Evolutionary conservation across 139 green algal species (phyloP).

Genomic region (Volvox africanus): DNA sequence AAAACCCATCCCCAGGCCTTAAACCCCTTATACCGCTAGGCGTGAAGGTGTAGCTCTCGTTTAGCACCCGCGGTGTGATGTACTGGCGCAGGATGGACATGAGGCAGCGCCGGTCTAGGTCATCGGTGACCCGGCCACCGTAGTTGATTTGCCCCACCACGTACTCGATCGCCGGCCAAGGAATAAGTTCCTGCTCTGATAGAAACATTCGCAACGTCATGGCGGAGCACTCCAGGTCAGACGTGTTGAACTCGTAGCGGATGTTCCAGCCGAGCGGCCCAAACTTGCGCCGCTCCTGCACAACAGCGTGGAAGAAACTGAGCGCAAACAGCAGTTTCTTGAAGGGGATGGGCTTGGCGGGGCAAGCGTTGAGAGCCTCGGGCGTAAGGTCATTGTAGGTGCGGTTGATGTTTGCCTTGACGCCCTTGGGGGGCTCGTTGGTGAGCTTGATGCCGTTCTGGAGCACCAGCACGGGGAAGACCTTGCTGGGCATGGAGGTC

Average conservation of each 20-base stretch:
- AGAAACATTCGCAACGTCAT: constrained; percentile 86
- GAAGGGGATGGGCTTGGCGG: constrained; percentile 66
- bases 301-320: constrained; percentile 85
- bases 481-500: constrained; percentile 78
- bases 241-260: constrained; percentile 88
- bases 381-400: constrained; percentile 75
- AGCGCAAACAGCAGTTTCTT: constrained; percentile 84
- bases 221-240: constrained; percentile 87
- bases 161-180: constrained; percentile 88
- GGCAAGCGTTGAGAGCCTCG: constrained; percentile 66
- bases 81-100: constrained; percentile 83
- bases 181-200: constrained; percentile 72
- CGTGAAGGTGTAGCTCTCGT: constrained; percentile 75
- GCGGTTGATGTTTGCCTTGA: constrained; percentile 84
- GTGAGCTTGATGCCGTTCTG: constrained; percentile 85
- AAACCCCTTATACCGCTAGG: constrained; percentile 57
- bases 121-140: constrained; percentile 90
- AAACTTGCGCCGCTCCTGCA: constrained; percentile 92
- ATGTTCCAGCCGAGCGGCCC: constrained; percentile 93
- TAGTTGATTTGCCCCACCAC: constrained; percentile 93
- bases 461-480: constrained; percentile 86
- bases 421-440: constrained; percentile 79
- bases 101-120: constrained; percentile 85
- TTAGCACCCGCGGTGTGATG: constrained; percentile 74
- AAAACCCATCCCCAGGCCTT: no score